These are phyloP conservation scores for Pleurotus platypus DNA, from an alignment of 768 basidiomycete genomes.

Conservation along the genomic window DNA sequence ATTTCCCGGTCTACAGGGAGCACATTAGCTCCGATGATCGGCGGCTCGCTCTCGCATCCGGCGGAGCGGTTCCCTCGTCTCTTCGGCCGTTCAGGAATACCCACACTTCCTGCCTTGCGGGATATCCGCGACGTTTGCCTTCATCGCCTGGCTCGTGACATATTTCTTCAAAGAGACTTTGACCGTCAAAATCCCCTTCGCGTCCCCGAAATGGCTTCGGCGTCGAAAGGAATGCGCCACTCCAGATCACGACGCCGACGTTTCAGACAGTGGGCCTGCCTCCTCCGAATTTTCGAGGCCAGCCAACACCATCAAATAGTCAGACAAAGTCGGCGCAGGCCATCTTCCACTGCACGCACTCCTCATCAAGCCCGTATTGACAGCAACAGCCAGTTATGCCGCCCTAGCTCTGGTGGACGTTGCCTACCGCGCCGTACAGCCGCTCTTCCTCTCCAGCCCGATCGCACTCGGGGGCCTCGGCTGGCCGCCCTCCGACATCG, in stretches of 20 bases:
- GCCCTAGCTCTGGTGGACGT: conserved; percentile 52
- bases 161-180: conserved; percentile 36
- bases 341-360: conserved; percentile 26
- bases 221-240: conserved; percentile 8
- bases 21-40: conserved; percentile 57
- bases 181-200: background rate
- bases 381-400: conserved; percentile 70
- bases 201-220: too few relatives aligned
- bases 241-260: background rate
- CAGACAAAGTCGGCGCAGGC: background rate
- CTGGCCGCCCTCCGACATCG: conserved; percentile 48
- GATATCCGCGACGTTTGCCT: conserved; percentile 29
- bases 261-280: background rate
- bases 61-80: conserved; percentile 54
- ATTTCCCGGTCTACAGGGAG: conserved; percentile 38
- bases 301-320: too few relatives aligned
- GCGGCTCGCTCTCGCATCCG: conserved; percentile 61
- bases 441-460: conserved; percentile 58
- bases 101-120: conserved; percentile 51
- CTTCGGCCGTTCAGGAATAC: conserved; percentile 42
- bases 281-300: too few relatives aligned
- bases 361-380: conserved; percentile 52
- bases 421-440: conserved; percentile 30
- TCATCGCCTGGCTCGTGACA: conserved; percentile 41
- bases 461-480: conserved; percentile 55